Evolutionary conservation across 1,284 basidiomycete species (phyloP).

Genomic region (Chondrostereum purpureum): DNA sequence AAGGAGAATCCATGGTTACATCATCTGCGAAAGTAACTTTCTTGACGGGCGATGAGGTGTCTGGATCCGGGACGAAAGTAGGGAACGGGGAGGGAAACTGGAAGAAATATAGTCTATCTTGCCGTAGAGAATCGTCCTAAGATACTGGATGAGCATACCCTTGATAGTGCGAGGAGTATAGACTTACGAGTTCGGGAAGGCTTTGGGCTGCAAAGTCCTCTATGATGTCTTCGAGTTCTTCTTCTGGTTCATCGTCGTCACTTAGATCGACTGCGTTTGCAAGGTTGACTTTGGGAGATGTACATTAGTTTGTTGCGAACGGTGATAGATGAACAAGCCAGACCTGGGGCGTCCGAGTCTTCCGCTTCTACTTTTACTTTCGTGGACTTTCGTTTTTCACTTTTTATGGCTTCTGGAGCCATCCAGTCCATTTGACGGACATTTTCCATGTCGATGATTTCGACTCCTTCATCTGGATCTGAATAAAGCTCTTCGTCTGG

Average conservation of each 20-base stretch:
- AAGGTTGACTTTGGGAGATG: conserved; percentile 38
- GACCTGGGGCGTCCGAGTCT: conserved; percentile 28
- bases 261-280: conserved; percentile 75
- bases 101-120: conserved; percentile 80
- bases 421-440: conserved; percentile 81
- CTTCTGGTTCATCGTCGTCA: conserved; percentile 81
- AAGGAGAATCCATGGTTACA: conserved; percentile 37
- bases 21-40: conserved; percentile 59
- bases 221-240: conserved; percentile 79
- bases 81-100: conserved; percentile 92
- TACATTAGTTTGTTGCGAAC: neutral
- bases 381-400: conserved; percentile 42
- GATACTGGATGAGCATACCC: neutral
- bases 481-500: conserved; percentile 71
- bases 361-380: conserved; percentile 43
- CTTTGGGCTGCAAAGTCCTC: conserved; percentile 65
- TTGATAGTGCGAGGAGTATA: conserved; percentile 1
- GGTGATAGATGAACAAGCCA: neutral
- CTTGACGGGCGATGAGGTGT: conserved; percentile 22
- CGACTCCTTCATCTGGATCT: conserved; percentile 84
- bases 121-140: conserved; percentile 44
- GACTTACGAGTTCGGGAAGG: conserved; percentile 33
- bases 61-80: conserved; percentile 40
- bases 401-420: conserved; percentile 76
- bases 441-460: conserved; percentile 83